Conservation (phyloP, 306 rosid genomes). For the Geum urbanum region DNA sequence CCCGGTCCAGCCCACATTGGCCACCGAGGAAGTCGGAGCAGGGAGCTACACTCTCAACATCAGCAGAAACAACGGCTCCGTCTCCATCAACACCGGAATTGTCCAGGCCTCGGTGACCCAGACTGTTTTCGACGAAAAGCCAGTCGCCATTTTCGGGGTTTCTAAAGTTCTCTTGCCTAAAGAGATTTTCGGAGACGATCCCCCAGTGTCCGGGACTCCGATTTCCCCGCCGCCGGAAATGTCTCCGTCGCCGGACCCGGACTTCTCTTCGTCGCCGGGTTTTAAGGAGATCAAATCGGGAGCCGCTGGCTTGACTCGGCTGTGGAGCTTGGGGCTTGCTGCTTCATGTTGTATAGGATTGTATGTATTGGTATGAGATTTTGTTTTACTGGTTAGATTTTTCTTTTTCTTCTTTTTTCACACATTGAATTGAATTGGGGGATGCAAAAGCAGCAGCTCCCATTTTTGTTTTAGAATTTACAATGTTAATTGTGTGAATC, state of each 20-base stretch:
- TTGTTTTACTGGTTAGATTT: slow-evolving; percentile 38
- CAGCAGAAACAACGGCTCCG: slow-evolving; percentile 67
- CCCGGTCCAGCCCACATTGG: slow-evolving; percentile 95
- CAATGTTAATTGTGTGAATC: slow-evolving; percentile 34
- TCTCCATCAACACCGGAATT: slow-evolving; percentile 76
- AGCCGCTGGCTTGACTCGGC: slow-evolving; percentile 28
- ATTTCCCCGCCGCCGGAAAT: slow-evolving; percentile 46
- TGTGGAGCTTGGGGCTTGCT: slow-evolving; percentile 32
- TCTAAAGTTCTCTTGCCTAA: slow-evolving; percentile 76
- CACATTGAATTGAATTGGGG: slow-evolving; percentile 34
- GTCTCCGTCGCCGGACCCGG: slow-evolving; percentile 56
- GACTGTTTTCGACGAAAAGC: slow-evolving; percentile 90
- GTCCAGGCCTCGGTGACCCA: slow-evolving; percentile 72
- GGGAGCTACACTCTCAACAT: slow-evolving; percentile 84
- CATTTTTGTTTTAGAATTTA: slow-evolving; percentile 16
- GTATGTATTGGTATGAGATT: slow-evolving; percentile 68
- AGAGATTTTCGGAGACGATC: slow-evolving; percentile 70
- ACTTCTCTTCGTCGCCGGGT: slow-evolving; percentile 73
- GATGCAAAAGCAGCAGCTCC: slow-evolving; percentile 20
- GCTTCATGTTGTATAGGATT: slow-evolving; percentile 66
- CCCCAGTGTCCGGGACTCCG: slow-evolving; percentile 27
- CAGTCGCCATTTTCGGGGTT: slow-evolving; percentile 87
- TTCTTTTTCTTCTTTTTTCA: slow-evolving; percentile 15
- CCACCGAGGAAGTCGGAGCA: slow-evolving; percentile 88
- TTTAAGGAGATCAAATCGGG: slow-evolving; percentile 45